Percentiles rank a stretch among this genome's conserved stretches.
These are phyloP conservation scores for Backusella sp. DNA, from an alignment of 192 early-diverging fungal species.

Conservation along the genomic window DNA sequence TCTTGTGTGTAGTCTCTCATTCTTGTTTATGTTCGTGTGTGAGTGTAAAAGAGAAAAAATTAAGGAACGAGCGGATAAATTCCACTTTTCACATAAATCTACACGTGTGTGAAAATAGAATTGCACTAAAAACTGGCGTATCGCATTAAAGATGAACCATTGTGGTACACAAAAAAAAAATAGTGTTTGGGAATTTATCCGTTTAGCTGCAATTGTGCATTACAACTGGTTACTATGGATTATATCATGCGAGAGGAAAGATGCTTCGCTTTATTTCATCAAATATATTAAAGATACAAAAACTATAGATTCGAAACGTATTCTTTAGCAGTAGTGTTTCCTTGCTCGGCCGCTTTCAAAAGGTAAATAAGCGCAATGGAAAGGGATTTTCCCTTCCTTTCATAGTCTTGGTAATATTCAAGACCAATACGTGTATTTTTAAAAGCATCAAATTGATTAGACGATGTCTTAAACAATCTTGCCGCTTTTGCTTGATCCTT, in stretches of 20 bases:
- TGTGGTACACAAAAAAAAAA: not conserved
- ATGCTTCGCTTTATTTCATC: not conserved
- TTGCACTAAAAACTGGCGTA: not conserved
- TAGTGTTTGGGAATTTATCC: too few relatives aligned
- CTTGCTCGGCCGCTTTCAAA: not conserved
- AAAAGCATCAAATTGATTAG: not conserved
- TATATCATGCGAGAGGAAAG: too few relatives aligned
- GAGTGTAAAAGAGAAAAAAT: not conserved
- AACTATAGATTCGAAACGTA: not conserved
- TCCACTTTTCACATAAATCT: not conserved
- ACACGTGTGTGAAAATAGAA: not conserved
- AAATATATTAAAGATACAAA: not conserved
- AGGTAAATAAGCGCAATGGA: not conserved
- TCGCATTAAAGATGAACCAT: not conserved
- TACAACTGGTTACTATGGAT: too few relatives aligned
- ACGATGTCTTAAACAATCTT: not conserved
- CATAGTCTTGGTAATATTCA: not conserved
- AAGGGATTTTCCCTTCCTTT: not conserved
- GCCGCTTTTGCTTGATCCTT: not conserved
- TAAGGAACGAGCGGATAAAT: not conserved
- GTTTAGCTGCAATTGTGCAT: too few relatives aligned
- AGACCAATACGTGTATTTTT: not conserved
- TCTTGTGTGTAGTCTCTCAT: slow-evolving; percentile 18
- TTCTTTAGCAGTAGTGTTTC: not conserved
- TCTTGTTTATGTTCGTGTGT: not conserved